phyloP scores from a whole-genome alignment of 345 rosid genomes.

The Adansonia digitata region DNA sequence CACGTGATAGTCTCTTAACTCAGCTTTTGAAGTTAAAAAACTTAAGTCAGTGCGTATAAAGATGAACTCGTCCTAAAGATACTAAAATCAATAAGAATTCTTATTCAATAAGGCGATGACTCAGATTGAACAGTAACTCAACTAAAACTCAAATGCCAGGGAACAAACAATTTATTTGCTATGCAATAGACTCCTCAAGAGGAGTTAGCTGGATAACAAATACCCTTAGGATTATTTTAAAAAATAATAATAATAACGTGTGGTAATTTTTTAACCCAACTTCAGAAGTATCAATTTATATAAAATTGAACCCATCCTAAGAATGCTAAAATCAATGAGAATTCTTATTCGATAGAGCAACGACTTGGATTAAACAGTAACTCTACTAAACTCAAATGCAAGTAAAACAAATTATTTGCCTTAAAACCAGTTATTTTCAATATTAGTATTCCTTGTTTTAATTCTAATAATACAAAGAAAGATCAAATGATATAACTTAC shows the following conservation, averaged over 20 bases:
- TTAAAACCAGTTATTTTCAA: neutral
- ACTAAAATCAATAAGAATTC: neutral
- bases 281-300: neutral
- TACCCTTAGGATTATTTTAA: slow-evolving; percentile 11
- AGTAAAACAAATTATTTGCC: neutral
- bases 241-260: slow-evolving; percentile 2
- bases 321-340: neutral
- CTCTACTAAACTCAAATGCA: neutral
- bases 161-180: neutral
- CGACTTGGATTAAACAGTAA: neutral
- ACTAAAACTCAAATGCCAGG: neutral
- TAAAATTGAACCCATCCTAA: too few relatives aligned
- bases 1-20: too few relatives aligned
- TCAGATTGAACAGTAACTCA: neutral
- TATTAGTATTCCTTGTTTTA: neutral
- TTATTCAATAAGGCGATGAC: neutral
- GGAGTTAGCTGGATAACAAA: too few relatives aligned
- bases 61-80: neutral
- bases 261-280: neutral
- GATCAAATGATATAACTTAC: neutral
- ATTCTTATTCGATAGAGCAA: neutral
- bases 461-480: neutral
- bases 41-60: too few relatives aligned
- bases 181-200: neutral
- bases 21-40: too few relatives aligned